Evolutionary conservation across 495 filamentous ascomycete species (phyloP).

Genomic region (Aspergillus cristatus): DNA sequence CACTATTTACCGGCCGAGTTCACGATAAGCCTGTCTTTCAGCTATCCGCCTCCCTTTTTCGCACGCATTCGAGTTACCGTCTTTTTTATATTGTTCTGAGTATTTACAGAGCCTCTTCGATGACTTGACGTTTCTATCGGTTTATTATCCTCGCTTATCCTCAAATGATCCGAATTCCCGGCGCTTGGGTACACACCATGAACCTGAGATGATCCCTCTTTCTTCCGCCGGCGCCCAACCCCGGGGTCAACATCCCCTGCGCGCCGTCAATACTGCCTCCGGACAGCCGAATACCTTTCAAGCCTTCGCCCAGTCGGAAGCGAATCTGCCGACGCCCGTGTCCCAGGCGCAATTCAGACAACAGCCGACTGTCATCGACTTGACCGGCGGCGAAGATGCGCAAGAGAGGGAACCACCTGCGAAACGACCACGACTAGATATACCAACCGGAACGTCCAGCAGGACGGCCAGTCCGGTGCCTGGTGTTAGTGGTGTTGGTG

Average conservation of each 20-base stretch:
- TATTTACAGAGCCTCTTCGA: no score
- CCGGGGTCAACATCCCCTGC: constrained; percentile 32
- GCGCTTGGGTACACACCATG: constrained; percentile 31
- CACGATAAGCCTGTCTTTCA: no score
- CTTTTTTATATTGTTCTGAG: no score
- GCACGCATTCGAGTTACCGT: no score
- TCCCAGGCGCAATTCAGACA: constrained; percentile 18
- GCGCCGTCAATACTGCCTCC: constrained; percentile 27
- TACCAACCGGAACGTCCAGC: constrained; percentile 14
- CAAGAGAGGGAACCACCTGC: constrained; percentile 30
- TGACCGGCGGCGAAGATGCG: constrained; percentile 25
- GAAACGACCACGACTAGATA: constrained; percentile 33
- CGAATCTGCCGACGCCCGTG: constrained; percentile 15
- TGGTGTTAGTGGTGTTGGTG: constrained; percentile 10
- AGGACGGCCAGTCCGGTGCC: constrained; percentile 15
- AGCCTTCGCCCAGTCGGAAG: constrained; percentile 17
- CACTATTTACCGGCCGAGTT: no score
- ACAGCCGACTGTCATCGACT: constrained; percentile 30
- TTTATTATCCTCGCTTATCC: neutral
- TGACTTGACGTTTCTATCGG: no score
- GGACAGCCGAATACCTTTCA: constrained; percentile 24
- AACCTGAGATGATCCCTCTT: constrained; percentile 40
- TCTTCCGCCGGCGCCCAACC: constrained; percentile 37
- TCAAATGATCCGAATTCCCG: constrained; percentile 14
- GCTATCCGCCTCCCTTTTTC: no score